Conservation (phyloP, 768 basidiomycete species). For the Amanita rubescens region DNA sequence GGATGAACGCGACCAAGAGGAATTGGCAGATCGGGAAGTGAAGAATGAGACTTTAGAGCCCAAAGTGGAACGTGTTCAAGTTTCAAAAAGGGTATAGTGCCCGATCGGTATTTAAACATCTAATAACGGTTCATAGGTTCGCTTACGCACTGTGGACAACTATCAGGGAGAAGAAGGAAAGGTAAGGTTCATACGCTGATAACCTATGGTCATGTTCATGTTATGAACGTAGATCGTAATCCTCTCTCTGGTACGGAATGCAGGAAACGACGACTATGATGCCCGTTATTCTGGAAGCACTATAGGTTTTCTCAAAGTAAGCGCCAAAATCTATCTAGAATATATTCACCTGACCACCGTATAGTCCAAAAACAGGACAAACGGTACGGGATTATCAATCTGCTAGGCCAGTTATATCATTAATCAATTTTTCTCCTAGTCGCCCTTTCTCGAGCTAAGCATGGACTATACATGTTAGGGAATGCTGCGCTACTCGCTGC, state of each 20-base stretch:
- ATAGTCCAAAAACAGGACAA: slow-evolving; percentile 50
- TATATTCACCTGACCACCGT: neutral
- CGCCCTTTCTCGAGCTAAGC: slow-evolving; percentile 64
- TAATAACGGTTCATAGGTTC: slow-evolving; percentile 33
- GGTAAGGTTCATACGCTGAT: slow-evolving; percentile 19
- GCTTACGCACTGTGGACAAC: slow-evolving; percentile 69
- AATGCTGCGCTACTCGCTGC: slow-evolving; percentile 49
- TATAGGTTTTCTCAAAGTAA: slow-evolving; percentile 72
- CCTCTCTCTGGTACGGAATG: slow-evolving; percentile 67
- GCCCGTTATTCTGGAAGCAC: slow-evolving; percentile 27
- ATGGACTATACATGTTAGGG: slow-evolving; percentile 70
- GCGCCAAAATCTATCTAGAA: neutral
- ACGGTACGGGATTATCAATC: slow-evolving; percentile 30
- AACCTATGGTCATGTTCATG: neutral
- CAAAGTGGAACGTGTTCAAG: slow-evolving; percentile 38
- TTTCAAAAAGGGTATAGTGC: slow-evolving; percentile 42
- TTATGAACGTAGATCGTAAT: slow-evolving; percentile 46
- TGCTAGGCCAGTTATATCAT: neutral
- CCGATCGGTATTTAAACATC: neutral
- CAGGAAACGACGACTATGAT: slow-evolving; percentile 34
- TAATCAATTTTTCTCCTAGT: slow-evolving; percentile 31
- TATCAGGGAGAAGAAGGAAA: slow-evolving; percentile 72
- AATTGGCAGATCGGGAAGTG: slow-evolving; percentile 46
- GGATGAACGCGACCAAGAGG: slow-evolving; percentile 60
- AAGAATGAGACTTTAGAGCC: slow-evolving; percentile 21